A percentile compares a stretch with the other conserved stretches of the same genome.
Evolutionary conservation across 768 basidiomycete genomes (phyloP).

Genomic region (Sarcodon sp.): DNA sequence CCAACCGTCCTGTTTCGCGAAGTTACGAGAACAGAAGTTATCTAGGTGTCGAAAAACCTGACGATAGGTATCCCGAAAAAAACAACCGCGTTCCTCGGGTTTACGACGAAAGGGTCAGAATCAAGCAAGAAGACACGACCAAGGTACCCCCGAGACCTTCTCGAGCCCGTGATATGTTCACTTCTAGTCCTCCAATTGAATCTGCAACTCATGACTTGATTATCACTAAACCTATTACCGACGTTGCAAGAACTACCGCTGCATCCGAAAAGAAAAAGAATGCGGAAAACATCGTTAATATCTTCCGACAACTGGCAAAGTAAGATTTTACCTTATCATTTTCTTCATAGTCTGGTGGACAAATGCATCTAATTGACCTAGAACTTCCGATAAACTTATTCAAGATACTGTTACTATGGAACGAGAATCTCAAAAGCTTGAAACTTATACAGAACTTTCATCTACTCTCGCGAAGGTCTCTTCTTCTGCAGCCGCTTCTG

Average conservation of each 20-base stretch:
- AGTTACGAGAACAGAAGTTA: background rate
- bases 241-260: background rate
- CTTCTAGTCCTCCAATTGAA: background rate
- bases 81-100: background rate
- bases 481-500: constrained; percentile 24
- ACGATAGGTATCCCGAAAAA: background rate
- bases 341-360: constrained; percentile 1
- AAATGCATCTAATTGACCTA: constrained; percentile 9
- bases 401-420: constrained; percentile 28
- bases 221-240: background rate
- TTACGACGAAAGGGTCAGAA: background rate
- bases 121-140: constrained; percentile 9
- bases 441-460: constrained; percentile 36
- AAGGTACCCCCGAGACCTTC: background rate
- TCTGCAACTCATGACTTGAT: background rate
- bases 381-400: constrained; percentile 32
- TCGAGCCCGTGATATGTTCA: background rate
- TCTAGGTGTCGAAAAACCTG: background rate
- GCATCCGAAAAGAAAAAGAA: constrained; percentile 4
- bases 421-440: constrained; percentile 32
- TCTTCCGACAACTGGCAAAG: constrained; percentile 30
- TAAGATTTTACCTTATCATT: constrained; percentile 3
- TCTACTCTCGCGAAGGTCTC: constrained; percentile 32
- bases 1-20: background rate
- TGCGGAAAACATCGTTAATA: constrained; percentile 15